Conservation (phyloP, 1,284 basidiomycete species). For the Marasmius fiardii region DNA sequence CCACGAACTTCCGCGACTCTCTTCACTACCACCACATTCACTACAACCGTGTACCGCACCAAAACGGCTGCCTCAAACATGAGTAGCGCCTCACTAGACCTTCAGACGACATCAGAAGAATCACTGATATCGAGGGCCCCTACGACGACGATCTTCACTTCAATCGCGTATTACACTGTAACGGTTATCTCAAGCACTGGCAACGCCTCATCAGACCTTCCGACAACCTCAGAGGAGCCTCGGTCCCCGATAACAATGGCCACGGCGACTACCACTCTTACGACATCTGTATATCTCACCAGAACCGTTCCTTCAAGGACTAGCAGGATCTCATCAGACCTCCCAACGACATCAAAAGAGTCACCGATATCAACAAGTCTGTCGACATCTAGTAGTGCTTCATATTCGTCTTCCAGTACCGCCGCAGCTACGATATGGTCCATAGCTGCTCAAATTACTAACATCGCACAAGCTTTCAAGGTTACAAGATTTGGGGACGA, state of each 20-base stretch:
- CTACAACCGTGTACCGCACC: background rate
- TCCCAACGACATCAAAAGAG: background rate
- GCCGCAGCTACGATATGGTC: constrained; percentile 39
- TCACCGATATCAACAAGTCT: no score
- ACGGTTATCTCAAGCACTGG: background rate
- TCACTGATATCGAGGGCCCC: no score
- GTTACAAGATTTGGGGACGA: constrained; percentile 55
- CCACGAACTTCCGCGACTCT: background rate
- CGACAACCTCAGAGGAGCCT: background rate
- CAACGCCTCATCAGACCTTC: background rate
- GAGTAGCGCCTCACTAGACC: background rate
- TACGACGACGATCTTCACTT: no score
- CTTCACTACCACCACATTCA: background rate
- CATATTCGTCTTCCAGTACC: background rate
- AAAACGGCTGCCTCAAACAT: background rate
- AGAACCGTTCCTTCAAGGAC: background rate
- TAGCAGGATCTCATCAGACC: background rate
- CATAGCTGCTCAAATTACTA: constrained; percentile 48
- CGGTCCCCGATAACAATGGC: no score
- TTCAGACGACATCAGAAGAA: background rate
- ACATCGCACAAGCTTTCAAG: constrained; percentile 54
- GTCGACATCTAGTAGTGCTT: no score
- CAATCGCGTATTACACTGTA: no score
- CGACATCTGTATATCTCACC: no score
- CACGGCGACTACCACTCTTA: no score